Base-by-base conservation (phyloP, 2,329 filamentous ascomycete species). In the Cadophora malorum region DNA sequence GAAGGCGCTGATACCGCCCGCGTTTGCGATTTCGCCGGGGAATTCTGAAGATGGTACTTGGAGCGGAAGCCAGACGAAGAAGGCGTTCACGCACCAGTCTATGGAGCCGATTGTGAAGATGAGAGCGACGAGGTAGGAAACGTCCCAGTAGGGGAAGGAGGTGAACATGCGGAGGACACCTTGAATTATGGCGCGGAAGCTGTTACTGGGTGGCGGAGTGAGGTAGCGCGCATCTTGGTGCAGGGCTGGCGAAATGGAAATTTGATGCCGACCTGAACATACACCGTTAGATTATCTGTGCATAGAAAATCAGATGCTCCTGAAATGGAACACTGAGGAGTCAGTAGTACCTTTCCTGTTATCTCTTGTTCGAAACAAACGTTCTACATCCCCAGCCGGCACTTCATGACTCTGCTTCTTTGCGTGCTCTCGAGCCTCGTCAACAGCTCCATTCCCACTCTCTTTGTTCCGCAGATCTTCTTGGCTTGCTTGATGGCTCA, bases 11-110 rank as follows among this genome's bases (percentile, higher is more conserved):
- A 90, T 82, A 1, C 89, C 90, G 3, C 86, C 88, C 0, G 81
- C 89, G 70, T 80, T 79, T 8, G 81, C 69, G 0, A 79, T 78
- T 76, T 91, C 88, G 35, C 81, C 81, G 0, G 78, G 55, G 72
- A 91, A 91, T 66, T 84, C 82, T 0, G 83, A 83, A 0, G 75
- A 79, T 0, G 88, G 88, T 7, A 79, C 77, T 28, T 81, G 80
- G 1, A 88, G 77, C 0, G 90, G 90, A 1, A 91, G 80, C 81
- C 84, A 90, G 5, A 84, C 83, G 74, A 91, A 91, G 76, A 89
- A 90, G 0, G 84, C 83, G 74, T 91, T 91, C 68, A 87, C 75
- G 1, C 85, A 81, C 85, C 85, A 88, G 33, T 88, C 78, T 0
- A 83, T 73, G 0, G 83, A 86, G 2, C 86, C 86, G 4, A 83